Conservation (phyloP, 2,329 filamentous ascomycete species). For the Grosmannia penicillata region DNA sequence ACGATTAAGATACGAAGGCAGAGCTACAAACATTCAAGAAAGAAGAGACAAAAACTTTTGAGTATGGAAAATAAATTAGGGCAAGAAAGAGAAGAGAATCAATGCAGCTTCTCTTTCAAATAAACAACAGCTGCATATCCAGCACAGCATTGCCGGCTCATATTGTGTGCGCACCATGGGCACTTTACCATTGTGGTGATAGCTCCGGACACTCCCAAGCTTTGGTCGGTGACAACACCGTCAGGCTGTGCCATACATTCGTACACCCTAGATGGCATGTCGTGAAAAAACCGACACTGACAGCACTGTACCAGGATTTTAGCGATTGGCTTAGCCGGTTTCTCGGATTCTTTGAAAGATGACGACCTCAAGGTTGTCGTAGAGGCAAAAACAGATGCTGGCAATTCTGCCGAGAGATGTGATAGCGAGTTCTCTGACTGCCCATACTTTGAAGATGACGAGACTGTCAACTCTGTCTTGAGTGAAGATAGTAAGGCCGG, state of each 20-base stretch:
- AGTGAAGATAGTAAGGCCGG: not conserved
- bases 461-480: not conserved
- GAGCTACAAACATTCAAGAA: too few species aligned
- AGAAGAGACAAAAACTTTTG: not conserved
- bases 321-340: conserved; percentile 21
- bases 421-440: too few species aligned
- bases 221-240: conserved; percentile 34
- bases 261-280: conserved; percentile 50
- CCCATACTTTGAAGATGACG: not conserved
- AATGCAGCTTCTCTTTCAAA: conserved; percentile 46
- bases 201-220: conserved; percentile 36
- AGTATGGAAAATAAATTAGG: not conserved
- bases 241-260: conserved; percentile 49
- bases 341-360: conserved; percentile 4
- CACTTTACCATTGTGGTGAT: conserved; percentile 50
- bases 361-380: too few species aligned
- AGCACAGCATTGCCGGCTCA: conserved; percentile 54
- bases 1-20: too few species aligned
- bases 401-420: too few species aligned
- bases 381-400: too few species aligned
- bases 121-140: conserved; percentile 54
- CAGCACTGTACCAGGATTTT: conserved; percentile 55
- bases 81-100: not conserved
- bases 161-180: conserved; percentile 58
- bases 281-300: conserved; percentile 47